phyloP scores from a whole-genome alignment of 192 early-diverging fungal species.

The Cladochytrium replicatum region DNA sequence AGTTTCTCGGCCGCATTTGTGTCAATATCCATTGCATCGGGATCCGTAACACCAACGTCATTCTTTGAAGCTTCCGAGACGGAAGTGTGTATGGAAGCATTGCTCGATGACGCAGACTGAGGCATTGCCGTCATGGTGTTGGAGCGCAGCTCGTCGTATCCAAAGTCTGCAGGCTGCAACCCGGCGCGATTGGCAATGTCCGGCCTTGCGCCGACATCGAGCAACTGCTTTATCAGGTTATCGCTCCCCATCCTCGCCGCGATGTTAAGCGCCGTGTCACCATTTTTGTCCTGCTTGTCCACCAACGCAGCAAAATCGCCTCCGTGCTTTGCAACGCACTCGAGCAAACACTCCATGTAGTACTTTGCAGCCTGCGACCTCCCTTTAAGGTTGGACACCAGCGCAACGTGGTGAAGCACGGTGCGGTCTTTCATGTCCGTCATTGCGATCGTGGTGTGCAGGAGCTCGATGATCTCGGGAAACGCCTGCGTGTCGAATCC shows the following conservation, averaged over 20 bases:
- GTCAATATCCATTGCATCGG: too few species aligned
- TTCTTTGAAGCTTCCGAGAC: too few species aligned
- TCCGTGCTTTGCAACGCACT: slow-evolving; percentile 43
- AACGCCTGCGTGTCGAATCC: slow-evolving; percentile 79
- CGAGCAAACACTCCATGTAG: slow-evolving; percentile 81
- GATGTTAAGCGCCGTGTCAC: slow-evolving; percentile 80
- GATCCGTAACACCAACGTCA: too few species aligned
- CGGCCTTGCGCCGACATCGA: slow-evolving; percentile 63
- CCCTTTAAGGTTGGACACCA: slow-evolving; percentile 57
- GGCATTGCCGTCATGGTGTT: too few species aligned
- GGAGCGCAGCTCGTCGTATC: too few species aligned
- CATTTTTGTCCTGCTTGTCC: slow-evolving; percentile 57
- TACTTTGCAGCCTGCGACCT: slow-evolving; percentile 68
- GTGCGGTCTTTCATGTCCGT: slow-evolving; percentile 74
- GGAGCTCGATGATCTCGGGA: slow-evolving; percentile 54
- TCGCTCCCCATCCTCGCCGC: slow-evolving; percentile 71
- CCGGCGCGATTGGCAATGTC: slow-evolving; percentile 66
- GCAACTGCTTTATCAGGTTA: slow-evolving; percentile 59
- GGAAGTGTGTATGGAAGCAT: too few species aligned
- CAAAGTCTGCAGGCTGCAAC: slow-evolving; percentile 63
- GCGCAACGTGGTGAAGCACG: slow-evolving; percentile 83
- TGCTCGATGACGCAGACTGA: too few species aligned
- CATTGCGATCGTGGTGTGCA: slow-evolving; percentile 64
- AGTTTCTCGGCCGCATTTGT: too few species aligned
- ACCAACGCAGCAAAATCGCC: slow-evolving; percentile 38